Percentiles rank a stretch among this genome's conserved stretches.
Conservation (phyloP, 257 asterid species). For the Solanum corneliomulleri region DNA sequence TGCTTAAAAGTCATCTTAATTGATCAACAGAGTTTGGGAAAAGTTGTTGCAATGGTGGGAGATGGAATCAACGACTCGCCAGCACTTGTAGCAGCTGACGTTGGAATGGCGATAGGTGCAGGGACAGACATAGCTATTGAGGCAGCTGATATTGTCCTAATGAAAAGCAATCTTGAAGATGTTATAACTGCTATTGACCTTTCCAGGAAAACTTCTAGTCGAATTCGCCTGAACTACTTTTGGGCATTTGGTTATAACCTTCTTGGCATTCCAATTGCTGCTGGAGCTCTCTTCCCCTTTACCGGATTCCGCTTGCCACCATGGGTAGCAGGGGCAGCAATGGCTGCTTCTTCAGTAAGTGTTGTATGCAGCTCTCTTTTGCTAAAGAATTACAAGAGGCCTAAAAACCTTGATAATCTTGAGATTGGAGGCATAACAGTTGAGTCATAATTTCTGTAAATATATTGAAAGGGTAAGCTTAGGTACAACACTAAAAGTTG, state of each 20-base stretch:
- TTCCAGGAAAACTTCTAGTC: slow-evolving; percentile 15
- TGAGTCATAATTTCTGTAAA: neutral
- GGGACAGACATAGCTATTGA: slow-evolving; percentile 30
- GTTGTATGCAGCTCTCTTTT: slow-evolving; percentile 54
- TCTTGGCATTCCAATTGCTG: slow-evolving; percentile 26
- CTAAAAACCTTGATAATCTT: slow-evolving; percentile 15
- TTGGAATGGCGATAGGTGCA: slow-evolving; percentile 28
- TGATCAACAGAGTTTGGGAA: slow-evolving; percentile 3
- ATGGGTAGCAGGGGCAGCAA: slow-evolving; percentile 53
- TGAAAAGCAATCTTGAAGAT: slow-evolving; percentile 27
- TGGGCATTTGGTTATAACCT: slow-evolving; percentile 27
- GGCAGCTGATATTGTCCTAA: slow-evolving; percentile 28
- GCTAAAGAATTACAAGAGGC: slow-evolving; percentile 34
- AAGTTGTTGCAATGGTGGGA: slow-evolving; percentile 25
- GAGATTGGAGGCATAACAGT: slow-evolving; percentile 21
- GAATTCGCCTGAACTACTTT: slow-evolving; percentile 22
- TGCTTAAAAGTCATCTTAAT: neutral
- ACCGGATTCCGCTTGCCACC: slow-evolving; percentile 31
- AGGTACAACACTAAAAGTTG: neutral
- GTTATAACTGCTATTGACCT: slow-evolving; percentile 28
- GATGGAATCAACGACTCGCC: slow-evolving; percentile 31
- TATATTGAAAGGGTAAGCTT: neutral
- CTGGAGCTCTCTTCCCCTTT: slow-evolving; percentile 20
- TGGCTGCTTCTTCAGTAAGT: slow-evolving; percentile 49
- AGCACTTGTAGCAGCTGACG: slow-evolving; percentile 25